Evolutionary conservation across 192 early-diverging fungal species (phyloP).

Genomic region (Dissophora globulifera): DNA sequence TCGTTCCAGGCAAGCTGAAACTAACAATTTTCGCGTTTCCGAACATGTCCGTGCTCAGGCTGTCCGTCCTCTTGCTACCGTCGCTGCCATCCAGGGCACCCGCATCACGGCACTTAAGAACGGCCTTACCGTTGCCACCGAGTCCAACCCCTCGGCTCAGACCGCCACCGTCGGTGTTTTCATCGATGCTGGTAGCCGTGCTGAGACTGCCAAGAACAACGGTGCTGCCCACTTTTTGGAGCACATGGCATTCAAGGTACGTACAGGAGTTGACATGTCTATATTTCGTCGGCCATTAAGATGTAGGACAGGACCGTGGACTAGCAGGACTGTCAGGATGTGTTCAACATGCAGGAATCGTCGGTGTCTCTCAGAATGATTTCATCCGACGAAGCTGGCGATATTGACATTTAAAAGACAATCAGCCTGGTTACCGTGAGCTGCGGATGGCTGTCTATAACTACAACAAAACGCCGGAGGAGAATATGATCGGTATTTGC

Average conservation of each 20-base stretch:
- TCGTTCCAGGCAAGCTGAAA: no score
- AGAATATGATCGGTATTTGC: no score
- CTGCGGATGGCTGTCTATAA: no score
- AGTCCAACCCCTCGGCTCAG: conserved; percentile 80
- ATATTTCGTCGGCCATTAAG: no score
- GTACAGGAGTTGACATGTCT: no score
- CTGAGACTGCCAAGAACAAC: conserved; percentile 87
- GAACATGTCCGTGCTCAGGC: conserved; percentile 27
- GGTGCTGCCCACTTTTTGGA: conserved; percentile 98
- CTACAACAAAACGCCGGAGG: no score
- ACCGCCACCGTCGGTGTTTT: conserved; percentile 92
- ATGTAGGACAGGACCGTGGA: no score
- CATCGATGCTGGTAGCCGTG: conserved; percentile 90
- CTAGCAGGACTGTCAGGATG: neutral
- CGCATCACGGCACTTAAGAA: conserved; percentile 79
- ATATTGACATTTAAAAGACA: no score
- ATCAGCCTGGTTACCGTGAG: no score
- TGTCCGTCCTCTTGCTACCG: conserved; percentile 63
- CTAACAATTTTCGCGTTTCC: neutral
- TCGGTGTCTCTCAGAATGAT: no score
- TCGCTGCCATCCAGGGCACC: conserved; percentile 55
- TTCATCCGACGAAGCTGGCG: no score
- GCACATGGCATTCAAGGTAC: conserved; percentile 99
- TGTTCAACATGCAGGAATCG: no score
- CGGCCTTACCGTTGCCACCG: conserved; percentile 87